These are phyloP conservation scores for Colletotrichum sp. DNA, from an alignment of 2,329 filamentous ascomycete species.

Conservation along the genomic window DNA sequence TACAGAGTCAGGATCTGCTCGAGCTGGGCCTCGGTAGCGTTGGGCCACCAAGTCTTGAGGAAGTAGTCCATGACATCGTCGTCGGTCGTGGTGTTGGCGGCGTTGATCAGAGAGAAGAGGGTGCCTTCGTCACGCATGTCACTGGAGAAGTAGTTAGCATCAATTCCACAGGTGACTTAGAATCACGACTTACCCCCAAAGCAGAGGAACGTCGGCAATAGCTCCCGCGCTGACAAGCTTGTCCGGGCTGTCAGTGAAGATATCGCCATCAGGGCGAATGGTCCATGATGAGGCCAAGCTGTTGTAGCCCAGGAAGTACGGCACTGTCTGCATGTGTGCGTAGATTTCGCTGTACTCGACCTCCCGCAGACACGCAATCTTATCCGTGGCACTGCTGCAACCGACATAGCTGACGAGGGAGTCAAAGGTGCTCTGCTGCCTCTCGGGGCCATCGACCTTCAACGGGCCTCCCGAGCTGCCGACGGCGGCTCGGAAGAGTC, in stretches of 20 bases:
- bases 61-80: slow-evolving; percentile 50
- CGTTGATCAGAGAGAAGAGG: slow-evolving; percentile 60
- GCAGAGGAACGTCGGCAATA: neutral
- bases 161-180: neutral
- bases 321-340: neutral
- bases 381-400: neutral
- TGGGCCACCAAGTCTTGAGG: slow-evolving; percentile 42
- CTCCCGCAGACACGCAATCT: neutral
- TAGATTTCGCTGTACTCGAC: neutral
- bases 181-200: neutral
- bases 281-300: neutral
- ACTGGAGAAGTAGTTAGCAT: neutral
- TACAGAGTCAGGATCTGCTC: slow-evolving; percentile 60
- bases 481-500: neutral
- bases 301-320: neutral
- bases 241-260: neutral
- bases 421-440: neutral
- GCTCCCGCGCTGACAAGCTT: neutral
- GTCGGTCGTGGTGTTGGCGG: slow-evolving; percentile 59
- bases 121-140: neutral
- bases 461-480: neutral
- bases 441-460: neutral
- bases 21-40: slow-evolving; percentile 42
- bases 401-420: neutral
- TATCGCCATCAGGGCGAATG: neutral